phyloP scores from a whole-genome alignment of 2,329 filamentous ascomycete genomes.

The Myriosclerotinia scirpicola region DNA sequence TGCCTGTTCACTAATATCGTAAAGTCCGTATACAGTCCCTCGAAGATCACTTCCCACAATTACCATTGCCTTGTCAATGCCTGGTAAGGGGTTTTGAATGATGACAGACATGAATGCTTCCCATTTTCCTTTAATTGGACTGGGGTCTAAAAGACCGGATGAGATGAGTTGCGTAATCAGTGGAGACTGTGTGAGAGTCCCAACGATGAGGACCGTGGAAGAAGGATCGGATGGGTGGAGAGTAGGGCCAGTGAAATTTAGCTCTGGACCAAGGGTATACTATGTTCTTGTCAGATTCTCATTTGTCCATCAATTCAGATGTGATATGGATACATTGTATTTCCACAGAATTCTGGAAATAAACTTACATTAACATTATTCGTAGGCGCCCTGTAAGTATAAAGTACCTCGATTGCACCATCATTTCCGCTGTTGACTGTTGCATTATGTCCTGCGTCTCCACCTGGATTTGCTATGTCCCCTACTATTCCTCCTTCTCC shows the following conservation, averaged over 20 bases:
- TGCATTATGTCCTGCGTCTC: conserved; percentile 26
- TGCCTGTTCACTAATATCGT: conserved; percentile 71
- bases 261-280: conserved; percentile 47
- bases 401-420: conserved; percentile 33
- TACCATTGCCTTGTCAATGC: conserved; percentile 59
- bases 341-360: background rate
- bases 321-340: background rate
- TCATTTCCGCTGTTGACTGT: conserved; percentile 17
- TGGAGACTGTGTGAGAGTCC: conserved; percentile 64
- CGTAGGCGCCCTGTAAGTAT: conserved; percentile 35
- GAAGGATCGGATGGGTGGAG: conserved; percentile 38
- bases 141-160: conserved; percentile 57
- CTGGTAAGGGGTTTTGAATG: conserved; percentile 56
- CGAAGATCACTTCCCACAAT: conserved; percentile 67
- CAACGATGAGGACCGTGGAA: conserved; percentile 64
- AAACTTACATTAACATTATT: conserved; percentile 36
- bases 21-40: conserved; percentile 68
- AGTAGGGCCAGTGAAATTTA: conserved; percentile 48
- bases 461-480: conserved; percentile 17
- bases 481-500: conserved; percentile 16
- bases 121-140: conserved; percentile 61
- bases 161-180: conserved; percentile 59
- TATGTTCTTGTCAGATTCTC: conserved; percentile 29
- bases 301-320: background rate
- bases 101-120: conserved; percentile 65